These are phyloP conservation scores for Sugiyamaella mastotermitis DNA, from an alignment of 805 yeast species.

Conservation along the genomic window DNA sequence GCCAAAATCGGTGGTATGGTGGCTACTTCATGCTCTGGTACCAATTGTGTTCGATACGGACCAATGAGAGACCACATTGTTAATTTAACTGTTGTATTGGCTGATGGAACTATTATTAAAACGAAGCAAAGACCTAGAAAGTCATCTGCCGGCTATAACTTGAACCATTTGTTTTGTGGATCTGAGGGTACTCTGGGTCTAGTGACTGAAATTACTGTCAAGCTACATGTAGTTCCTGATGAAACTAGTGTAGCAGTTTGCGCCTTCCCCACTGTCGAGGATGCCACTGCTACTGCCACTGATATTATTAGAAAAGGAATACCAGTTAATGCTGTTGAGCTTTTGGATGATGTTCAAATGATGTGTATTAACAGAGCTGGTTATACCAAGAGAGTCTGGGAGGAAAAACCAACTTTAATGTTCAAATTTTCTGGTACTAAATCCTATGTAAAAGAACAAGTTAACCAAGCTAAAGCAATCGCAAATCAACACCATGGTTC, in stretches of 20 bases:
- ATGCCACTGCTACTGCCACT: conserved; percentile 68
- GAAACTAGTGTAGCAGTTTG: conserved; percentile 59
- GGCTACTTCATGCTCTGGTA: conserved; percentile 75
- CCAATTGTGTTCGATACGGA: conserved; percentile 76
- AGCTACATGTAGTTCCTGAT: conserved; percentile 39
- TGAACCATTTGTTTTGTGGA: conserved; percentile 74
- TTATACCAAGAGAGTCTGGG: conserved; percentile 47
- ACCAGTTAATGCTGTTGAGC: conserved; percentile 72
- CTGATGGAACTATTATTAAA: conserved; percentile 77
- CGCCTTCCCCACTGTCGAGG: conserved; percentile 53
- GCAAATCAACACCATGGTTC: conserved; percentile 42
- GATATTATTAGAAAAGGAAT: conserved; percentile 62
- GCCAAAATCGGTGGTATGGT: conserved; percentile 86
- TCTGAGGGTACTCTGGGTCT: conserved; percentile 70
- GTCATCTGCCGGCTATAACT: conserved; percentile 76
- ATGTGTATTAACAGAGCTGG: conserved; percentile 61
- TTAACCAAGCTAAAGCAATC: conserved; percentile 41
- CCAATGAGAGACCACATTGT: conserved; percentile 81
- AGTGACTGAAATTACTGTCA: conserved; percentile 47
- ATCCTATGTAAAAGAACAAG: conserved; percentile 45
- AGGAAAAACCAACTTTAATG: conserved; percentile 68
- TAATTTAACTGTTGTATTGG: conserved; percentile 69
- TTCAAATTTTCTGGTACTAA: conserved; percentile 61
- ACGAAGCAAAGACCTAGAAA: conserved; percentile 75
- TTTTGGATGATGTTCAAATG: conserved; percentile 71